phyloP scores from a whole-genome alignment of 768 basidiomycete species.

The Hemileccinum rubropunctum region DNA sequence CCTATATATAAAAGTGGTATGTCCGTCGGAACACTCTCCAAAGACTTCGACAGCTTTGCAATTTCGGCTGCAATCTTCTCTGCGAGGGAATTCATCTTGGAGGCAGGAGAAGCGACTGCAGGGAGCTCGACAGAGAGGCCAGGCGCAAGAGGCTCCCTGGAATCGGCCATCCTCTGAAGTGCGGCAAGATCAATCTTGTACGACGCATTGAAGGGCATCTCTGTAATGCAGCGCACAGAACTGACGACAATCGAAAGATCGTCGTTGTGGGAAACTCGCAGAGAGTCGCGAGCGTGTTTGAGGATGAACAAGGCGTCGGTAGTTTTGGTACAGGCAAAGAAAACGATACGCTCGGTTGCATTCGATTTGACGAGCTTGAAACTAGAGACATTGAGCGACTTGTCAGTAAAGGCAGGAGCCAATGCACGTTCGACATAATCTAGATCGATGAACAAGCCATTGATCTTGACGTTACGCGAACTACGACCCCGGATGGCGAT shows the following conservation, averaged over 20 bases:
- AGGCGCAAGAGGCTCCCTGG: slow-evolving; percentile 10
- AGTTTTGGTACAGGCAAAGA: slow-evolving; percentile 20
- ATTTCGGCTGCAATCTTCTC: slow-evolving; percentile 35
- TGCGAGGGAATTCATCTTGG: slow-evolving; percentile 23
- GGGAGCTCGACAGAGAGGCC: slow-evolving; percentile 16
- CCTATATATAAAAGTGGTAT: slow-evolving; percentile 32
- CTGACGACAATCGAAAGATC: slow-evolving; percentile 23
- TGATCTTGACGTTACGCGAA: slow-evolving; percentile 30
- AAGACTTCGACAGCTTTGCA: slow-evolving; percentile 28
- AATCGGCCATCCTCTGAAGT: slow-evolving; percentile 27
- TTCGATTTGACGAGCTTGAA: slow-evolving; percentile 30
- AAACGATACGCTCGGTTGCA: slow-evolving; percentile 24
- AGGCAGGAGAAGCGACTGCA: slow-evolving; percentile 1
- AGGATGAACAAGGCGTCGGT: slow-evolving; percentile 21
- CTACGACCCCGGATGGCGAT: slow-evolving; percentile 27
- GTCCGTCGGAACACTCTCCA: slow-evolving; percentile 26
- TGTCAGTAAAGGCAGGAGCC: slow-evolving; percentile 21
- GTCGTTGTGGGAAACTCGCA: slow-evolving; percentile 16
- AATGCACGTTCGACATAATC: slow-evolving; percentile 28
- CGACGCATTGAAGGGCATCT: slow-evolving; percentile 31
- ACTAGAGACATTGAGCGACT: slow-evolving; percentile 13
- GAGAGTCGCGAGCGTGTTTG: slow-evolving; percentile 21
- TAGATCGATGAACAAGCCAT: slow-evolving; percentile 29
- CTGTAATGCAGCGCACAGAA: slow-evolving; percentile 22
- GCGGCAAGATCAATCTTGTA: slow-evolving; percentile 30